Evolutionary conservation across 2,329 filamentous ascomycete species (phyloP).

Genomic region (Trichoderma asperellum): DNA sequence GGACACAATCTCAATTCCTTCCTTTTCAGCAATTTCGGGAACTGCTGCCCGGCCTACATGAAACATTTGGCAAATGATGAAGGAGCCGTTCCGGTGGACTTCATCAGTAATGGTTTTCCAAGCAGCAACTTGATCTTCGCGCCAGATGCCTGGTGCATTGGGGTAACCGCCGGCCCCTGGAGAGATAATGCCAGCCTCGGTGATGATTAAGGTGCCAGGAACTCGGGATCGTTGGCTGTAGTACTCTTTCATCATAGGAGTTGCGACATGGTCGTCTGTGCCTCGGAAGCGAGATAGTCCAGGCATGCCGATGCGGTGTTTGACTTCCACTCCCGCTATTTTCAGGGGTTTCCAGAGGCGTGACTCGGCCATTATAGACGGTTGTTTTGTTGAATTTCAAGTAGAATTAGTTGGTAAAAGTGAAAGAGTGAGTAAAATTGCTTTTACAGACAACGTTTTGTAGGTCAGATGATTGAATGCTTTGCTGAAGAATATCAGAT

Average conservation of each 20-base stretch:
- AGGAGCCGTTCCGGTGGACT: conserved; percentile 64
- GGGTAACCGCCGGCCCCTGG: conserved; percentile 33
- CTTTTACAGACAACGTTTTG: background rate
- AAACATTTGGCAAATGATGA: conserved; percentile 41
- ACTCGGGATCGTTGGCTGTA: conserved; percentile 50
- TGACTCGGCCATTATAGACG: background rate
- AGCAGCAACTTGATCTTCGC: conserved; percentile 55
- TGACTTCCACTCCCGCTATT: background rate
- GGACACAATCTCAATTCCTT: conserved; percentile 30
- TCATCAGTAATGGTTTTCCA: conserved; percentile 66
- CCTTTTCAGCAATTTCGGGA: background rate
- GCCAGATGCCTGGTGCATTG: conserved; percentile 62
- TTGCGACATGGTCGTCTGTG: background rate
- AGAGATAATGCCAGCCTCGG: conserved; percentile 52
- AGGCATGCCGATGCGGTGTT: conserved; percentile 2
- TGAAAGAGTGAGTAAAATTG: background rate
- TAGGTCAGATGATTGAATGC: background rate
- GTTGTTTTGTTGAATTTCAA: background rate
- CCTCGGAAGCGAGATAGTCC: conserved; percentile 5
- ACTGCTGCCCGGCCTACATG: conserved; percentile 61
- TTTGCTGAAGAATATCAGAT: background rate
- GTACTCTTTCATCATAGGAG: conserved; percentile 44
- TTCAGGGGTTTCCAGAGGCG: conserved; percentile 30
- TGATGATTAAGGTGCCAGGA: conserved; percentile 50
- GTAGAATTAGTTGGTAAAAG: background rate